Conservation (phyloP, 257 asterid genomes). For the Solanum pinnatisectum region DNA sequence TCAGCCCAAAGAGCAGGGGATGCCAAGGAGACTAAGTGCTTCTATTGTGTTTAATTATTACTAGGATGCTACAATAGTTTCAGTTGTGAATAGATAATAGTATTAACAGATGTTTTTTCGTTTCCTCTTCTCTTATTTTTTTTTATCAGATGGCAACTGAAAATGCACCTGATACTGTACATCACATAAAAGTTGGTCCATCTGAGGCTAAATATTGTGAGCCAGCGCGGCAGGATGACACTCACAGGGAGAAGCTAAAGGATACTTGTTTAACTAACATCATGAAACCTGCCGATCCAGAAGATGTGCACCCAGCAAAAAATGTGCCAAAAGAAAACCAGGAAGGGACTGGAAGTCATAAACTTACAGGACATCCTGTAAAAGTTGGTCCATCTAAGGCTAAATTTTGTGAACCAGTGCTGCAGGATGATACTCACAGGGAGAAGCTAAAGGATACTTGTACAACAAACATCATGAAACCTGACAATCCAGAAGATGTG, state of each 20-base stretch:
- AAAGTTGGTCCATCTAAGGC: neutral
- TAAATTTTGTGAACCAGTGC: neutral
- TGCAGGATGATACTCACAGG: neutral
- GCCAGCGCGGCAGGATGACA: neutral
- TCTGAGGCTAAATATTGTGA: neutral
- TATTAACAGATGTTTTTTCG: neutral
- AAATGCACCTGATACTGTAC: neutral
- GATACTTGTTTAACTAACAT: neutral
- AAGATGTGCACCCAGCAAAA: neutral
- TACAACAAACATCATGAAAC: neutral
- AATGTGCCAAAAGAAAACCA: neutral
- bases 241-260: neutral
- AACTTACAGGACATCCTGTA: neutral
- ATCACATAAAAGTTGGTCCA: neutral
- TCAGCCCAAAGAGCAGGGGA: neutral
- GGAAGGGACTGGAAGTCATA: neutral
- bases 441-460: neutral
- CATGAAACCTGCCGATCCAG: neutral
- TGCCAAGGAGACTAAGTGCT: neutral
- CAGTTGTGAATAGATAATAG: neutral
- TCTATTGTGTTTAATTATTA: neutral
- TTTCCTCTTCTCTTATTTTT: neutral
- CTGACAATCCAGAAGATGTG: neutral
- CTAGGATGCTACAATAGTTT: neutral
- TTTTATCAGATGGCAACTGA: conserved; percentile 9